Base-by-base conservation (phyloP, 768 basidiomycete species). In the Suillus luteus region DNA sequence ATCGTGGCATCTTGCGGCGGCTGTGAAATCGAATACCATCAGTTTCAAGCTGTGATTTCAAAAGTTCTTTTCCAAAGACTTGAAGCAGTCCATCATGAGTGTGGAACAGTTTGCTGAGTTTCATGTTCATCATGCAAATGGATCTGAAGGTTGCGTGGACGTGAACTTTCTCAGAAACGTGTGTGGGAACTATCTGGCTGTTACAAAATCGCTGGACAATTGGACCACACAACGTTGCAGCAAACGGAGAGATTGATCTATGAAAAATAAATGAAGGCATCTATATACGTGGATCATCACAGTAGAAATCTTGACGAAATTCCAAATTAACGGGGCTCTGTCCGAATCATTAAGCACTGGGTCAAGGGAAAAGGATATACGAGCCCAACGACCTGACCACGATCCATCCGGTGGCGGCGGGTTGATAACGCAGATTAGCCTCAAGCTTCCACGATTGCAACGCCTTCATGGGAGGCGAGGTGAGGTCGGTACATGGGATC, bases 231-330 rank as follows among this genome's bases (percentile, higher is more conserved):
- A 33, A 33, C 52, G 52, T 54, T 54, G 52, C 31, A 35, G 52
- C 33, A n/a, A 35, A 54, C 11, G 19, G 19, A 33, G 31, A 19
- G 11, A 3, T 54, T 11, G 52, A 54, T 54, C 52, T 54, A 33
- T 52, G 52, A 31, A 52, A 52, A 52, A 52, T 52, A 52, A 52
- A 52, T 31, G 51, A 54, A 54, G 19, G 17, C 31, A 54, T 33
- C 52, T 54, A 54, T 31, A 31, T 33, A 54, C 52, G 52, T 54
- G 31, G 52, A 54, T 54, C 31, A 31, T 51, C 49, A 17, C 33
- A 35, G 33, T 27, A 17, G 24, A 49, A 27, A 49, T 48, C 44
- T 46, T 46, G 44, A n/a, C n/a, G n/a, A 46, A 22, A 27, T 49
- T 49, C 49, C 24, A 49, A 49, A 49, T 49, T 14, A 49, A 49